Evolutionary conservation across 164 flowering plant genomes (phyloP), one percentile per base, ranked within the genome.

Genomic region (Cinnamomum chago): DNA sequence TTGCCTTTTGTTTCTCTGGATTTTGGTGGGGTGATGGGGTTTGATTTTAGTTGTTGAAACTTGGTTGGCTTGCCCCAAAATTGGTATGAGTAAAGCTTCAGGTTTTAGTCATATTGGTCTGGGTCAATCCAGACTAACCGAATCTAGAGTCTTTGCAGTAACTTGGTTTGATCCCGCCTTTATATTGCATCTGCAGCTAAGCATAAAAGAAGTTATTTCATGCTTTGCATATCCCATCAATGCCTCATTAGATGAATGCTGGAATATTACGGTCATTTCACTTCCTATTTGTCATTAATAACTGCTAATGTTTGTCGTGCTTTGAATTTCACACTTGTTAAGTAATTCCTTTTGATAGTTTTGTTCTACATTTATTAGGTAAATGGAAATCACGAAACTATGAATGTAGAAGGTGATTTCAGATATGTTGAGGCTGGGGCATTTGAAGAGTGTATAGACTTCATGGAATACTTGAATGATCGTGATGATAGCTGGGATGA

Each of bases 361-460:
- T 10, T 72, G 17, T 30, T 23, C 23, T 62, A 15, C 24, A 3
- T 60, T 72, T 67, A 64, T 67, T 73, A 93, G 99, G 86, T 95
- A n/a, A 92, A 93, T 73, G 99, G 99, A 60, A 95, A 95, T 78
- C 99, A 95, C 73, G 99, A 93, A 83, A 92, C 98, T 65, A 93
- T 95, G 94, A 95, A 93, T 76, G 95, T 95, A 25, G 98, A 92
- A 84, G 99, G 98, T 52, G 99, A 95, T 82, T 95, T 85, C 75
- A 85, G 99, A 81, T 95, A 87, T 83, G 99, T 93, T 72, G 90
- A 92, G 62, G 73, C 85, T 65, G 90, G 93, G 66, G 97, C 84
- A 52, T 90, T 88, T 82, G 91, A 90, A 64, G 99, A 95, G 81
- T 95, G 97, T 75, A 5, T 73, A 22, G 85, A 81, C 81, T 95